Conservation (phyloP, 176 grass and related monocot species). For the Oryza brachyantha region DNA sequence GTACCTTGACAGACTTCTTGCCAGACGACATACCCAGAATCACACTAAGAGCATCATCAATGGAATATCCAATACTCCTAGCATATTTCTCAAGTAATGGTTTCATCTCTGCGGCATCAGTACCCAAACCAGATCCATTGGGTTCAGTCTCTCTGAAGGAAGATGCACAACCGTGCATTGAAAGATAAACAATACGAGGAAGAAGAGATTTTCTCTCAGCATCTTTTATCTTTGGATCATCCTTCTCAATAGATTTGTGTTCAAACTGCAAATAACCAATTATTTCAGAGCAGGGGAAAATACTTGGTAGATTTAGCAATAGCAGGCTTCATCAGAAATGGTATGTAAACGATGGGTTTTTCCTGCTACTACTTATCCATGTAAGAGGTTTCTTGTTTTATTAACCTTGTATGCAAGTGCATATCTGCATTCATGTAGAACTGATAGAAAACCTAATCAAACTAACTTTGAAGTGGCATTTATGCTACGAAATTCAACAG, state of each 20-base stretch:
- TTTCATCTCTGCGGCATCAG: conserved; percentile 56
- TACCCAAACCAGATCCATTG: conserved; percentile 54
- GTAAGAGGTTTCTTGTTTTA: background rate
- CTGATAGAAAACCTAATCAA: background rate
- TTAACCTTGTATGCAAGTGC: background rate
- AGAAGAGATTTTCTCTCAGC: conserved; percentile 80
- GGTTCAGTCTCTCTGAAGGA: conserved; percentile 46
- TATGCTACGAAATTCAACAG: background rate
- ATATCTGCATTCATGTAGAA: background rate
- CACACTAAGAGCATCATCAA: conserved; percentile 76
- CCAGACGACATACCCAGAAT: conserved; percentile 65
- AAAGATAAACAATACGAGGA: conserved; percentile 81
- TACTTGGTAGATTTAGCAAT: background rate
- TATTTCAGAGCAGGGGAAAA: background rate
- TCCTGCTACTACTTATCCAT: background rate
- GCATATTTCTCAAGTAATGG: conserved; percentile 80
- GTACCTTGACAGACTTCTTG: conserved; percentile 79
- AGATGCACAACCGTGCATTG: conserved; percentile 45
- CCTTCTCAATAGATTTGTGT: conserved; percentile 53
- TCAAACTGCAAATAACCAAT: conserved; percentile 44
- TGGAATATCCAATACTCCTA: conserved; percentile 79
- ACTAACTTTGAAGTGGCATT: background rate
- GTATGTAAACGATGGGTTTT: background rate
- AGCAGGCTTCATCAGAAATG: background rate
- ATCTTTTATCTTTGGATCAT: conserved; percentile 41